A percentile compares a stretch with the other conserved stretches of the same genome.
Evolutionary conservation across 371 early-diverging fungal species (phyloP).

Genomic region (Batkoa obscura): DNA sequence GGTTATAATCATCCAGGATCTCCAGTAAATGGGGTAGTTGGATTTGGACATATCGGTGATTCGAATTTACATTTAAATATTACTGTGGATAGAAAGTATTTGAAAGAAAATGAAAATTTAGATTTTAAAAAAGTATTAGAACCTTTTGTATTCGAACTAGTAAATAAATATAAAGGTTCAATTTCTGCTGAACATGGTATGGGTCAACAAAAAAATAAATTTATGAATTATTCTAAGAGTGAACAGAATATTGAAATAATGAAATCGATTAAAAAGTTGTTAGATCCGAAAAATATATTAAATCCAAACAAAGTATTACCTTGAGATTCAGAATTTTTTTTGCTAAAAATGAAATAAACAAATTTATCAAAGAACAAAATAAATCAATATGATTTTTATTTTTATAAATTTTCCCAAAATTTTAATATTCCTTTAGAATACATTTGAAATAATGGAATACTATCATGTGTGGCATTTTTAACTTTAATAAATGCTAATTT

Average conservation of each 20-base stretch:
- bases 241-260: conserved; percentile 39
- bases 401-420: no score
- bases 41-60: conserved; percentile 85
- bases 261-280: conserved; percentile 39
- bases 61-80: conserved; percentile 90
- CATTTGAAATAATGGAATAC: no score
- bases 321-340: no score
- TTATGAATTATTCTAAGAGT: conserved; percentile 41
- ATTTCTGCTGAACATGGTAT: conserved; percentile 66
- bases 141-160: conserved; percentile 71
- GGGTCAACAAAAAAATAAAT: conserved; percentile 48
- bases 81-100: conserved; percentile 25
- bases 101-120: no score
- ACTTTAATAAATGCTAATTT: no score
- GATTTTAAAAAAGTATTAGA: conserved; percentile 43
- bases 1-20: background rate
- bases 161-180: conserved; percentile 47
- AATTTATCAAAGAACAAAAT: no score
- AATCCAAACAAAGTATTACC: conserved; percentile 54
- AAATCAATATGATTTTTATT: no score
- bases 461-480: no score
- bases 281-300: conserved; percentile 70
- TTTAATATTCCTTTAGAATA: no score
- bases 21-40: conserved; percentile 25
- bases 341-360: no score